Evolutionary conservation across 768 basidiomycete species (phyloP), one percentile per base, ranked within the genome.

Genomic region (Lepiota brunneoincarnata): DNA sequence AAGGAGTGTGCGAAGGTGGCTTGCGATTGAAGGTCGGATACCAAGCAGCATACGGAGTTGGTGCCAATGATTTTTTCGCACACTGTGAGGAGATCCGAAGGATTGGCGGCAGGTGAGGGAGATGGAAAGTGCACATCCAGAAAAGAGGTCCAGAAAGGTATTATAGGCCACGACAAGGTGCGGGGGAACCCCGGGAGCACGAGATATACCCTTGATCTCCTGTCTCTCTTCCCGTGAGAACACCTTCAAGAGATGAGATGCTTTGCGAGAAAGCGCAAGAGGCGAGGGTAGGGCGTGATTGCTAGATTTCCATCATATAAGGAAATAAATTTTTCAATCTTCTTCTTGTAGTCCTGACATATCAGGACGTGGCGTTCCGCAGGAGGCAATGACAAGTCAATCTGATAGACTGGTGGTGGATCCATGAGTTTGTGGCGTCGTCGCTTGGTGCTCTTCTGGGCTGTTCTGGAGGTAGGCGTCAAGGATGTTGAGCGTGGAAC

Each of bases 131-230:
- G 68, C 64, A 58, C 73, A 75, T 1, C 71, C 73, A 20, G 67
- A 69, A 55, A 75, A 68, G 4, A 72, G 37, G 52, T 75, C 72
- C 48, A 75, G 55, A 43, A 75, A 72, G 2, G 72, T 73, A 59
- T 72, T 73, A 52, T 67, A 72, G 17, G 72, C 73, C 7, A 75
- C 69, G 2, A 70, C 68, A 10, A 72, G 58, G 54, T 71, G 65
- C 11, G 68, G 36, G 4, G 66, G 67, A n/a, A 71, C 61, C 4
- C 63, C 65, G n/a, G n/a, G n/a, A n/a, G n/a, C n/a, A n/a, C n/a
- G n/a, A n/a, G n/a, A n/a, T n/a, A n/a, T n/a, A n/a, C 71, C 71
- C 24, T 56, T 57, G 6, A 73, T 67, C 52, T 73, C 71, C 42
- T 63, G 57, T 2, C 64, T 70, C 48, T 75, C 72, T 51, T 73